Base-by-base conservation (phyloP, 306 rosid species). In the Myrica gale region DNA sequence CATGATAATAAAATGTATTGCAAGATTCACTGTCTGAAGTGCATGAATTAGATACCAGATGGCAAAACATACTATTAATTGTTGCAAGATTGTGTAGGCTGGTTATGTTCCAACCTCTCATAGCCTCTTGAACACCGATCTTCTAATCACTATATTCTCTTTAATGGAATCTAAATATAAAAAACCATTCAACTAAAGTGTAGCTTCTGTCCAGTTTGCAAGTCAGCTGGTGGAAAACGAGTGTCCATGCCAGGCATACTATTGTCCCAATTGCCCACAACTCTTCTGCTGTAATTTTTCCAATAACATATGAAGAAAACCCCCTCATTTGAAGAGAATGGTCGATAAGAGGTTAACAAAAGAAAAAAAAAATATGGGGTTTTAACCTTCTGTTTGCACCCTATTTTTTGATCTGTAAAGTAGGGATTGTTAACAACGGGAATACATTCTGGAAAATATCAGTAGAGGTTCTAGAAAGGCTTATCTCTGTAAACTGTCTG, bases 311-410 rank as follows among this genome's bases (percentile, higher is more conserved):
- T 65, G 21, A 23, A 46, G 52, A 69, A 55, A 52, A 45, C 23
- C 26, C 65, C 56, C 66, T 16, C 17, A 42, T 41, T 63, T n/a
- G 55, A 69, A 68, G 46, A 17, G 16, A 51, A 60, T 52, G 62
- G 73, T 63, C 71, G 26, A 46, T 26, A 5, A 20, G 7, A 51
- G 75, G 55, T 70, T 39, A 62, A 63, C 4, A 39, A 63, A 15
- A 63, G 21, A 42, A 41, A 11, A 39, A 37, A 37, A 37, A 11
- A 15, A 15, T 7, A 63, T 1, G 41, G 52, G 55, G 62, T 51
- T 74, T 80, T 69, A 74, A 70, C 74, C 72, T 76, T 76, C 10
- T 7, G 32, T 19, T 50, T 70, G 37, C 51, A n/a, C 47, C 71
- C 58, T 47, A 60, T 63, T 61, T 48, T 20, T 65, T 26, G 42